These are phyloP conservation scores for Magnaporthiopsis poae DNA, from an alignment of 2,329 filamentous ascomycete species.

Conservation along the genomic window DNA sequence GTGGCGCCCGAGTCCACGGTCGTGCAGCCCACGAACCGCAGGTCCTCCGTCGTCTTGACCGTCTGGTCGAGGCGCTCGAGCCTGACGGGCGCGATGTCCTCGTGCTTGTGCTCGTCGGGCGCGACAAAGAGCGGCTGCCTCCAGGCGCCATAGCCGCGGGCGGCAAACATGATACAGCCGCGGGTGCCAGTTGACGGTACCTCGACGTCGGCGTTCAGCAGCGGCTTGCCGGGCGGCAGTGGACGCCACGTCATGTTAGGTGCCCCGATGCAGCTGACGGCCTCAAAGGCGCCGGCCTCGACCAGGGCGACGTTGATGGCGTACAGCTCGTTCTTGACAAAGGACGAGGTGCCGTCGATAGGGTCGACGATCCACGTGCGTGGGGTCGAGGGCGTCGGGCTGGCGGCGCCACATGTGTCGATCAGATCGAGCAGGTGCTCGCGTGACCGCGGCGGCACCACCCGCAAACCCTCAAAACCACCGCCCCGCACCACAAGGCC, in stretches of 20 bases:
- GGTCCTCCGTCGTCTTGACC: conserved; percentile 9
- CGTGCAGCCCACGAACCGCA: conserved; percentile 39
- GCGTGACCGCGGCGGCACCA: conserved; percentile 24
- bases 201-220: conserved; percentile 36
- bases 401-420: conserved; percentile 34
- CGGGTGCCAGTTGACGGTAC: conserved; percentile 16
- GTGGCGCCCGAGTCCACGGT: conserved; percentile 38
- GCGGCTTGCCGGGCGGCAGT: conserved; percentile 17
- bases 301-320: conserved; percentile 48
- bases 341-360: conserved; percentile 51
- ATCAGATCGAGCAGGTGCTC: conserved; percentile 43
- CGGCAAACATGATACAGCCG: conserved; percentile 43
- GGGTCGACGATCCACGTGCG: conserved; percentile 51
- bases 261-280: conserved; percentile 39
- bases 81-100: neutral
- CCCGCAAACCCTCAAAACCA: neutral
- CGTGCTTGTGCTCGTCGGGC: neutral
- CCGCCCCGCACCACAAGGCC: neutral
- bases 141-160: conserved; percentile 37
- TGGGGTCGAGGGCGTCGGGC: conserved; percentile 27
- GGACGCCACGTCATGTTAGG: conserved; percentile 29
- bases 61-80: neutral
- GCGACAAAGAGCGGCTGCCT: conserved; percentile 29
- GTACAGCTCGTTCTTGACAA: conserved; percentile 43
- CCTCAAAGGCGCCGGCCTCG: conserved; percentile 35